Evolutionary conservation across 352 stramenopile genomes (phyloP).

Genomic region (Globisporangium cederbergense): DNA sequence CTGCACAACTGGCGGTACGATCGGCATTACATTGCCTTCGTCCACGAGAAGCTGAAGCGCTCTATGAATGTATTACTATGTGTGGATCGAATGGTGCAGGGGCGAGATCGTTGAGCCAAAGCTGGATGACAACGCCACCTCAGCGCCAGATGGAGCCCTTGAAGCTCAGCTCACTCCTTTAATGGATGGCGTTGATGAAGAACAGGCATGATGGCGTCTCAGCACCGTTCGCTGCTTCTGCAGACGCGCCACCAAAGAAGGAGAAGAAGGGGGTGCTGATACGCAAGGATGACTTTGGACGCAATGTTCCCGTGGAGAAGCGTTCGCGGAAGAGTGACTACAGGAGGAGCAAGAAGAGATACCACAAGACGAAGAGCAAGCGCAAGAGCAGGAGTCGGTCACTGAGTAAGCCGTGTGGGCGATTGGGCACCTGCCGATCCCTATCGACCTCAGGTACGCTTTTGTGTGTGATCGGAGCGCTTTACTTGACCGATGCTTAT

Average conservation of each 20-base stretch:
- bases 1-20: slow-evolving; percentile 38
- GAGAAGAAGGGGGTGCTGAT: slow-evolving; percentile 18
- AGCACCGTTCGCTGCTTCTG: neutral
- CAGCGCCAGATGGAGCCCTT: neutral
- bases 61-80: neutral
- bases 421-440: slow-evolving; percentile 46
- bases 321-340: slow-evolving; percentile 17
- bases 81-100: slow-evolving; percentile 1
- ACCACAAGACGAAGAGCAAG: slow-evolving; percentile 17
- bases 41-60: neutral
- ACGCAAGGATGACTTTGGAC: slow-evolving; percentile 80
- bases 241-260: slow-evolving; percentile 18
- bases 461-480: too few species aligned
- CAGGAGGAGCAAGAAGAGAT: slow-evolving; percentile 23
- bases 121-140: neutral
- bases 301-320: slow-evolving; percentile 35
- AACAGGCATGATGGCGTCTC: neutral
- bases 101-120: slow-evolving; percentile 30
- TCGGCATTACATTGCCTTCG: neutral
- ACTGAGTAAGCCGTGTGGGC: slow-evolving; percentile 12
- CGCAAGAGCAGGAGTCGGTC: slow-evolving; percentile 13
- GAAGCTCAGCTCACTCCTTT: neutral
- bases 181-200: slow-evolving; percentile 9
- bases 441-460: slow-evolving; percentile 49
- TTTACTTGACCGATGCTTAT: neutral